A percentile compares a stretch with the other conserved stretches of the same genome.
Conservation (phyloP, 108 stramenopile species). For the Skeletonema tropicum region DNA sequence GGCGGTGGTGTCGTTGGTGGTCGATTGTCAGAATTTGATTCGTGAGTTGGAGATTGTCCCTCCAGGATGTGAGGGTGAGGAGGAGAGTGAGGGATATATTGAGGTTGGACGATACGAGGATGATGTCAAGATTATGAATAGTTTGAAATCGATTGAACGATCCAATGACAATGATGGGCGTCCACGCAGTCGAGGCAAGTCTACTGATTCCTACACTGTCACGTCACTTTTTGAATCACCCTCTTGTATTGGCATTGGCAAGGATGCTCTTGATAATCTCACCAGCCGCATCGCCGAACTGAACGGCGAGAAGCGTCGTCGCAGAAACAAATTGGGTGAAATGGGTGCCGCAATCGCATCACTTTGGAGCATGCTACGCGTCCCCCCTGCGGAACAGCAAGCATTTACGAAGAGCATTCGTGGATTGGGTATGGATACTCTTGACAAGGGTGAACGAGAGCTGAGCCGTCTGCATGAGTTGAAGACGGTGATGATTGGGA, state of each 20-base stretch:
- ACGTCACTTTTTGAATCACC: constrained; percentile 71
- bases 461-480: constrained; percentile 70
- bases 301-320: constrained; percentile 70
- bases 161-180: neutral
- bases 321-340: constrained; percentile 73
- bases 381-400: constrained; percentile 84
- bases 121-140: constrained; percentile 48
- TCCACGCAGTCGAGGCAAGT: constrained; percentile 6
- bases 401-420: constrained; percentile 84
- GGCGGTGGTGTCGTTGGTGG: constrained; percentile 69
- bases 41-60: constrained; percentile 75
- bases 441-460: constrained; percentile 86
- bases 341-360: constrained; percentile 86
- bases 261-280: constrained; percentile 72
- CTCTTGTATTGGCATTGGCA: constrained; percentile 81
- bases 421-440: constrained; percentile 89
- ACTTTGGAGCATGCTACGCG: constrained; percentile 90
- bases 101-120: constrained; percentile 38
- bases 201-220: constrained; percentile 57
- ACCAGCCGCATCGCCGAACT: constrained; percentile 76
- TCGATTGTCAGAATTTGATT: constrained; percentile 84
- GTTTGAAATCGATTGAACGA: constrained; percentile 23
- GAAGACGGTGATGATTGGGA: constrained; percentile 86
- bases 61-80: constrained; percentile 6
- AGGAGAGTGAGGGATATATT: constrained; percentile 6